Conservation (phyloP, 371 early-diverging fungal genomes). For the Antonospora locustae region DNA sequence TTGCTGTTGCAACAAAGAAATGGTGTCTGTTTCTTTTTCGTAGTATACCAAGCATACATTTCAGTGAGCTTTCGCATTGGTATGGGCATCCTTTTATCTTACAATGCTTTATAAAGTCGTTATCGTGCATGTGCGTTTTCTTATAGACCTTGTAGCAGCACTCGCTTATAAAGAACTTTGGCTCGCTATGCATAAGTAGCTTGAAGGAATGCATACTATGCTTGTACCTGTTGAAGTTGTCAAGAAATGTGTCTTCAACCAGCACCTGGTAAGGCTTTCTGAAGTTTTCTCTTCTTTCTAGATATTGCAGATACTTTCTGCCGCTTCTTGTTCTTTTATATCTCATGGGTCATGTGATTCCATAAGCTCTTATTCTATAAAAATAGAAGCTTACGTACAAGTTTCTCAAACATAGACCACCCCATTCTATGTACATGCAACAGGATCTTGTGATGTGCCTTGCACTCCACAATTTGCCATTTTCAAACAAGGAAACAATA, state of each 20-base stretch:
- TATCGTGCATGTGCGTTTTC: not conserved
- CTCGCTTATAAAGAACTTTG: constrained; percentile 4
- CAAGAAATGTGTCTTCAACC: not conserved
- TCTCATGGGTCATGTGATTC: too few relatives aligned
- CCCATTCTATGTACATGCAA: too few relatives aligned
- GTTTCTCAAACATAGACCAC: too few relatives aligned
- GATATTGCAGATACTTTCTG: not conserved
- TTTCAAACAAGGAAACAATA: too few relatives aligned
- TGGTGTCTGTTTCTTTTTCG: too few relatives aligned
- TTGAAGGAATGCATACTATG: not conserved
- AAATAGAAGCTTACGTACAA: too few relatives aligned
- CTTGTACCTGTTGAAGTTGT: not conserved
- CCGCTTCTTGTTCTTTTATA: not conserved
- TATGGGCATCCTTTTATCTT: constrained; percentile 5
- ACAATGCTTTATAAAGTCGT: constrained; percentile 9
- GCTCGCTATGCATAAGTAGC: not conserved
- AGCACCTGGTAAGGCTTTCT: constrained; percentile 3
- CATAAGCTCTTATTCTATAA: too few relatives aligned
- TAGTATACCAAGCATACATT: too few relatives aligned
- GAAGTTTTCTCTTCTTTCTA: not conserved
- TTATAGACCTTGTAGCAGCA: constrained; percentile 3
- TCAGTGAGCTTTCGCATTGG: too few relatives aligned
- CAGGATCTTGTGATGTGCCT: too few relatives aligned
- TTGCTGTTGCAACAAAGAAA: too few relatives aligned
- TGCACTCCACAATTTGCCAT: too few relatives aligned